phyloP scores from a whole-genome alignment of 306 rosid genomes.

The Malus sieversii region DNA sequence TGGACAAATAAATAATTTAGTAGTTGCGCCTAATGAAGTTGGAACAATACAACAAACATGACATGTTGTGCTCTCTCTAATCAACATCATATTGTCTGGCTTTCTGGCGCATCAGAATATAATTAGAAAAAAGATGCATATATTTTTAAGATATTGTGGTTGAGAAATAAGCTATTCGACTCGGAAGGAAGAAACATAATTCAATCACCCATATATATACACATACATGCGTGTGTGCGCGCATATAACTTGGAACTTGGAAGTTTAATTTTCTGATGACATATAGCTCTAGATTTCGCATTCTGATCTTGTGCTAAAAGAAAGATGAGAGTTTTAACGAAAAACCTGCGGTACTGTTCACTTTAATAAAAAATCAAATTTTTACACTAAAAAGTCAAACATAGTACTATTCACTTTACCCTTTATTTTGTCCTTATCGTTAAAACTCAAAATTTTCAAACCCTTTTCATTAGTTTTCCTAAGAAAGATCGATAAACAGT shows the following conservation, averaged over 20 bases:
- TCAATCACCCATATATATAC: neutral
- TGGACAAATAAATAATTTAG: neutral
- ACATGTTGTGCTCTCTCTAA: neutral
- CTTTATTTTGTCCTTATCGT: no score
- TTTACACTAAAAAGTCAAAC: no score
- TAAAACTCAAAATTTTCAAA: no score
- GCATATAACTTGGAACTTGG: neutral
- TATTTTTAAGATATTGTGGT: neutral
- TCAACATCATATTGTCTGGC: neutral
- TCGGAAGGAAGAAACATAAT: neutral
- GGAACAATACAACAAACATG: neutral
- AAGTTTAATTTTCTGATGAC: neutral
- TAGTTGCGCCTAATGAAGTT: constrained; percentile 10
- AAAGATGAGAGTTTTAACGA: no score
- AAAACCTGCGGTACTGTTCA: no score
- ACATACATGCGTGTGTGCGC: neutral
- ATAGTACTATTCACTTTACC: no score
- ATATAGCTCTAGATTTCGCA: neutral
- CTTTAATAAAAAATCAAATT: no score
- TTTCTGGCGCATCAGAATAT: no score
- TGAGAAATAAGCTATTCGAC: neutral
- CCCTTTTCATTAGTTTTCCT: no score
- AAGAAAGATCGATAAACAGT: neutral
- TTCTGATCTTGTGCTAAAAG: neutral
- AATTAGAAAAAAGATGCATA: no score